Percentiles rank a stretch among this genome's conserved stretches.
phyloP scores from a whole-genome alignment of 2,329 filamentous ascomycete species.

The Nemania sp. region DNA sequence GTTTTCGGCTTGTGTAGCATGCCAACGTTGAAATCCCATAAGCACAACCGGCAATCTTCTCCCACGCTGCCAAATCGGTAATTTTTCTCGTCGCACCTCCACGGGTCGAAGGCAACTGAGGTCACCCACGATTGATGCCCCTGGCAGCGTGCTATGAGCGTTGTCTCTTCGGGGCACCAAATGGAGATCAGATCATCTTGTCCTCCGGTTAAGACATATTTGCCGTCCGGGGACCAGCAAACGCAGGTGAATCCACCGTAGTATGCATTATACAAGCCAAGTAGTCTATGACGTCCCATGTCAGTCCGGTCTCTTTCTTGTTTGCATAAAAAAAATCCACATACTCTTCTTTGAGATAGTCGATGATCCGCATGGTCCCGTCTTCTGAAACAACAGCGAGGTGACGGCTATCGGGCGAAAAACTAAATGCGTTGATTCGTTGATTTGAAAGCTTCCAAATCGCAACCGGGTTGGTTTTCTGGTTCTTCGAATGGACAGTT shows the following conservation, averaged over 20 bases:
- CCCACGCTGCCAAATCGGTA: slow-evolving; percentile 97
- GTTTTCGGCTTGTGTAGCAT: slow-evolving; percentile 93
- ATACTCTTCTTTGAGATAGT: slow-evolving; percentile 88
- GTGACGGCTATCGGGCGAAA: slow-evolving; percentile 86
- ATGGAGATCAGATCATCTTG: slow-evolving; percentile 97
- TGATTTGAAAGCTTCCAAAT: slow-evolving; percentile 93
- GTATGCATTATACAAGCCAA: slow-evolving; percentile 87
- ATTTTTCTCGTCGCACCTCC: slow-evolving; percentile 93
- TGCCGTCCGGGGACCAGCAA: slow-evolving; percentile 96
- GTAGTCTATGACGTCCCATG: slow-evolving; percentile 58
- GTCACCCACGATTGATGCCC: slow-evolving; percentile 97
- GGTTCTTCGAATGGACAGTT: slow-evolving; percentile 90
- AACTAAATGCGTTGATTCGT: slow-evolving; percentile 86
- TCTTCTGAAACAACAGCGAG: slow-evolving; percentile 91
- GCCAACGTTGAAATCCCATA: slow-evolving; percentile 97
- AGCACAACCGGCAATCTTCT: slow-evolving; percentile 84
- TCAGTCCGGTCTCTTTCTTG: slow-evolving; percentile 1
- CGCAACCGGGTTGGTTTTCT: slow-evolving; percentile 90
- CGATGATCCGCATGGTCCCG: slow-evolving; percentile 84
- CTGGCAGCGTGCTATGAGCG: slow-evolving; percentile 88
- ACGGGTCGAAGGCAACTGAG: slow-evolving; percentile 91
- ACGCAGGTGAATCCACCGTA: slow-evolving; percentile 93
- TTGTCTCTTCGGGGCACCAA: slow-evolving; percentile 84
- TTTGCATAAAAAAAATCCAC: slow-evolving; percentile 37
- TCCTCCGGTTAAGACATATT: slow-evolving; percentile 92